A percentile compares a stretch with the other conserved stretches of the same genome.
Evolutionary conservation across 1,284 basidiomycete species (phyloP).

Genomic region (Ustilago nuda): DNA sequence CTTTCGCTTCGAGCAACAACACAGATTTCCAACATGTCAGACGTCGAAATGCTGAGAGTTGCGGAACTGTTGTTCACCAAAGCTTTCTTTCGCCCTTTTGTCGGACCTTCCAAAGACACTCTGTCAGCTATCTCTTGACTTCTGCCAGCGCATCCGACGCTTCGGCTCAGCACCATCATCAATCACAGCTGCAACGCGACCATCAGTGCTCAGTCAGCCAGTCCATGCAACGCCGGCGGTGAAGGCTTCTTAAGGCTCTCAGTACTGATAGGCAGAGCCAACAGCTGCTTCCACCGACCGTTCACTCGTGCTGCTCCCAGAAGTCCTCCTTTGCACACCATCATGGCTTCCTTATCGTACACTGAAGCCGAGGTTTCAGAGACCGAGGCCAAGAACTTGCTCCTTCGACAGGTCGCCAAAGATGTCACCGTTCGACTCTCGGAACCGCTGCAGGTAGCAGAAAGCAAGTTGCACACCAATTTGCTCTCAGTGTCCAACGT

Average conservation of each 20-base stretch:
- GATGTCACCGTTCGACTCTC: conserved; percentile 65
- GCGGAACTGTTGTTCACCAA: conserved; percentile 1
- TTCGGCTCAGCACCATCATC: not conserved
- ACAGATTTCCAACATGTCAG: not conserved
- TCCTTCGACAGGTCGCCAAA: conserved; percentile 60
- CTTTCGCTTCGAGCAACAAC: not conserved
- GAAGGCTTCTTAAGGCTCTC: not conserved
- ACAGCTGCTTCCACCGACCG: not conserved
- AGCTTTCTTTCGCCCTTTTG: conserved; percentile 1
- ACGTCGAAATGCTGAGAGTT: not conserved
- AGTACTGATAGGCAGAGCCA: not conserved
- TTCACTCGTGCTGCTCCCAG: not conserved
- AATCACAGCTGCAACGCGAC: conserved; percentile 6
- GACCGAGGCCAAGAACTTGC: conserved; percentile 71
- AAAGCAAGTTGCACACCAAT: conserved; percentile 51
- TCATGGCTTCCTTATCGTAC: conserved; percentile 16
- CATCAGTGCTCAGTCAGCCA: not conserved
- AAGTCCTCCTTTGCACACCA: not conserved
- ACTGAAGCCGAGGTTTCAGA: conserved; percentile 32
- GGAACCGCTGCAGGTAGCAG: conserved; percentile 47
- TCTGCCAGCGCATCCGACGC: not conserved
- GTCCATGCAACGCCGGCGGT: conserved; percentile 16
- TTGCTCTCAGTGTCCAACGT: conserved; percentile 70
- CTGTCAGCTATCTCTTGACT: not conserved
- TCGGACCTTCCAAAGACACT: conserved; percentile 1